Evolutionary conservation across 495 filamentous ascomycete genomes (phyloP).

Genomic region (Tuber brumale): DNA sequence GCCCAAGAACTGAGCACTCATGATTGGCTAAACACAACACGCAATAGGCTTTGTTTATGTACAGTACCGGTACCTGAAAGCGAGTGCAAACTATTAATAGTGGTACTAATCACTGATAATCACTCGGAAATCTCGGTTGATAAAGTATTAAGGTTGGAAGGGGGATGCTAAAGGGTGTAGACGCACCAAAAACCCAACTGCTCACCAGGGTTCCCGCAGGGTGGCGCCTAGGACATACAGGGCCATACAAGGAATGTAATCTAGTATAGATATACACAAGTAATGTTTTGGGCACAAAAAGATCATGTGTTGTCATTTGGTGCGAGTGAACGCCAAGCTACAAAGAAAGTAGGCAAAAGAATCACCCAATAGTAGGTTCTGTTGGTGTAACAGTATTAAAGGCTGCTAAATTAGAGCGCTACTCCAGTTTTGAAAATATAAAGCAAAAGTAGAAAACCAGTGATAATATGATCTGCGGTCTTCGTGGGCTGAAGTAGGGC

Average conservation of each 20-base stretch:
- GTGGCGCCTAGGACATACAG: background rate
- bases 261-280: background rate
- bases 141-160: background rate
- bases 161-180: background rate
- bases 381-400: background rate
- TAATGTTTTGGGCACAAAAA: background rate
- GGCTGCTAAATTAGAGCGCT: background rate
- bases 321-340: background rate
- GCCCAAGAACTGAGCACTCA: background rate
- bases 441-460: background rate
- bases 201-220: background rate
- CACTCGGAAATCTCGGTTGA: background rate
- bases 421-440: background rate
- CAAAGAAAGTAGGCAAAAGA: background rate
- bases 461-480: background rate
- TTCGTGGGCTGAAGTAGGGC: background rate
- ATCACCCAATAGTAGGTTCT: background rate
- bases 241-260: background rate
- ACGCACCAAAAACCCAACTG: background rate
- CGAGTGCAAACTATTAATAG: background rate
- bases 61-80: background rate
- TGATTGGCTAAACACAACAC: background rate
- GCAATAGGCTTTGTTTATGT: background rate
- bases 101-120: background rate
- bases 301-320: background rate